A percentile compares a stretch with the other conserved stretches of the same genome.
phyloP scores from a whole-genome alignment of 2,329 filamentous ascomycete genomes.

The Colletotrichum tanaceti region DNA sequence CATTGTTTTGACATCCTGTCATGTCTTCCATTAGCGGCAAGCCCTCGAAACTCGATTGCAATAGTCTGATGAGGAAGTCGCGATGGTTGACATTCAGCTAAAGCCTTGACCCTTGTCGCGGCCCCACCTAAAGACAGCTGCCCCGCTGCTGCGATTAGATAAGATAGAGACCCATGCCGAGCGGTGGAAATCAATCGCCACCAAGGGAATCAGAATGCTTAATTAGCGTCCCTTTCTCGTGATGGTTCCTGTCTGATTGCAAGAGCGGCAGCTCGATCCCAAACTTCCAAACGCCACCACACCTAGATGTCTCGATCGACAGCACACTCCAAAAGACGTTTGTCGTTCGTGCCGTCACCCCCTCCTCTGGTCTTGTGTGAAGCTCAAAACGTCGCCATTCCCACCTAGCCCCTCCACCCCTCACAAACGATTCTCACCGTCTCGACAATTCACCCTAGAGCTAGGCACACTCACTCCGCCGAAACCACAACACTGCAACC shows the following conservation, averaged over 20 bases:
- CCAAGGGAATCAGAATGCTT: constrained; percentile 15
- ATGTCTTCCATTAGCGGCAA: background rate
- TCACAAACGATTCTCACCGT: background rate
- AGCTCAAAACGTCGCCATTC: background rate
- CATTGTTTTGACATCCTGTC: too few species aligned
- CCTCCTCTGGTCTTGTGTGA: background rate
- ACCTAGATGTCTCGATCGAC: constrained; percentile 12
- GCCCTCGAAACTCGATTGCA: background rate
- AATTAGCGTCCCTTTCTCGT: constrained; percentile 13
- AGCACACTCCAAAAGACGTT: background rate
- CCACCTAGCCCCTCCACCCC: background rate
- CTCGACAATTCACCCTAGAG: background rate
- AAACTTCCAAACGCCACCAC: constrained; percentile 7
- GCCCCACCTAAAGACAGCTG: constrained; percentile 18
- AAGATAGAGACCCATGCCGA: constrained; percentile 40
- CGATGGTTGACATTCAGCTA: too few species aligned
- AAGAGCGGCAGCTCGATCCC: constrained; percentile 6
- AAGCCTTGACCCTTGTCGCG: constrained; percentile 18
- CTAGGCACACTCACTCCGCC: background rate
- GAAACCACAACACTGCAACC: constrained; percentile 12
- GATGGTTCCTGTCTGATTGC: constrained; percentile 7
- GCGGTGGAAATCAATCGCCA: constrained; percentile 35
- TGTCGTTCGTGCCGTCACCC: background rate
- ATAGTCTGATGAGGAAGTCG: background rate
- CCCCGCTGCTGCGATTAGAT: constrained; percentile 21